Evolutionary conservation across 768 basidiomycete genomes (phyloP).

Genomic region (Tricholoma matsutake): DNA sequence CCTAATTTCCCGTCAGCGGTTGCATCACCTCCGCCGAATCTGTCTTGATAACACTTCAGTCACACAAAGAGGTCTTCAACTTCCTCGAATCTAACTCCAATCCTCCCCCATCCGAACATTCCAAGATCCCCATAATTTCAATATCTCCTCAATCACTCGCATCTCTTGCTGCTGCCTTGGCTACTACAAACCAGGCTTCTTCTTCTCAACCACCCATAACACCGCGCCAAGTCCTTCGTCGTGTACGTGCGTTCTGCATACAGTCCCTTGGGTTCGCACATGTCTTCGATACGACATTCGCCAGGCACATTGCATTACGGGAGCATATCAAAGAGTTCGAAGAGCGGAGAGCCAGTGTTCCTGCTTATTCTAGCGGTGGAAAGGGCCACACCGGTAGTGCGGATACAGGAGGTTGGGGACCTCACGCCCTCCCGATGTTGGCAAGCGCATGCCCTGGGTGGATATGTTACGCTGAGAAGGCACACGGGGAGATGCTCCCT

Average conservation of each 20-base stretch:
- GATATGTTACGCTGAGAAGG: slow-evolving; percentile 99
- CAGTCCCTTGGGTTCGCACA: slow-evolving; percentile 70
- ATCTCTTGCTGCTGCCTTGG: slow-evolving; percentile 66
- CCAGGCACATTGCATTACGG: slow-evolving; percentile 76
- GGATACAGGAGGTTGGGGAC: slow-evolving; percentile 9
- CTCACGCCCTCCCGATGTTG: slow-evolving; percentile 72
- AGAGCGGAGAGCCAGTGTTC: slow-evolving; percentile 52
- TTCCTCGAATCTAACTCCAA: slow-evolving; percentile 59
- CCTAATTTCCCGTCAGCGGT: slow-evolving; percentile 50
- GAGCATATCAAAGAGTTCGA: slow-evolving; percentile 82
- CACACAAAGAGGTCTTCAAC: slow-evolving; percentile 86
- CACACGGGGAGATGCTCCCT: slow-evolving; percentile 90
- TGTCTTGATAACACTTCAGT: slow-evolving; percentile 93
- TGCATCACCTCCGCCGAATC: slow-evolving; percentile 99
- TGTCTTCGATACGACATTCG: slow-evolving; percentile 94
- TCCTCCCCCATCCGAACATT: slow-evolving; percentile 27
- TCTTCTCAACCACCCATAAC: slow-evolving; percentile 43
- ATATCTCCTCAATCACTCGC: slow-evolving; percentile 87
- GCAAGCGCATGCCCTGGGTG: slow-evolving; percentile 97
- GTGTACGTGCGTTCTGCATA: slow-evolving; percentile 68
- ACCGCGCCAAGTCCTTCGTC: slow-evolving; percentile 60
- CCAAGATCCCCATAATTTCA: slow-evolving; percentile 72
- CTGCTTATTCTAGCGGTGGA: slow-evolving; percentile 13
- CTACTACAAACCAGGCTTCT: slow-evolving; percentile 47
- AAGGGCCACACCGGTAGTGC: background rate